Percentiles rank a stretch among this genome's conserved stretches.
Evolutionary conservation across 768 basidiomycete genomes (phyloP).

Genomic region (Cystobasidium tubakii): DNA sequence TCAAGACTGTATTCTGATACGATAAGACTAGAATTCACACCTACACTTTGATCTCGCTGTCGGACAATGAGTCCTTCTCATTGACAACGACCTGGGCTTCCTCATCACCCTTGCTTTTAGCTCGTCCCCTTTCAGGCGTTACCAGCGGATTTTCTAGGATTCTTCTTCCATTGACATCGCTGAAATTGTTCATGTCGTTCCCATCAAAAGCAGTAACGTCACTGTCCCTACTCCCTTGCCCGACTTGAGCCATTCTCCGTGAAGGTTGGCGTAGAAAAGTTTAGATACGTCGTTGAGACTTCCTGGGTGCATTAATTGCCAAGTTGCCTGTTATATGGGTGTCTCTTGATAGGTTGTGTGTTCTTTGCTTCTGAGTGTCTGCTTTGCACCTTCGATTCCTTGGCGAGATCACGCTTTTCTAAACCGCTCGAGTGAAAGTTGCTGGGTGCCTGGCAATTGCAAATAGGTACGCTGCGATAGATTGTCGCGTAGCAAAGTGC

Average conservation of each 20-base stretch:
- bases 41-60: conserved; percentile 23
- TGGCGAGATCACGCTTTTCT: no score
- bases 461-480: no score
- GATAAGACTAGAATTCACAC: background rate
- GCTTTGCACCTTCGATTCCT: no score
- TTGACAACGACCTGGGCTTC: conserved; percentile 17
- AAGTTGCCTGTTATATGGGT: background rate
- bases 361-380: no score
- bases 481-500: no score
- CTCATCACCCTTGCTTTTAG: background rate
- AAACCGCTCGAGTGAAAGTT: no score
- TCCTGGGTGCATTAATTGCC: background rate
- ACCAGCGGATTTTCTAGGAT: conserved; percentile 7
- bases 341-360: background rate
- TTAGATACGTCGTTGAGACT: background rate
- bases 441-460: no score
- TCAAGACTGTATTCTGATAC: background rate
- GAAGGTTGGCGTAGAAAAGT: conserved; percentile 17
- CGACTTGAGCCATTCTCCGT: conserved; percentile 29
- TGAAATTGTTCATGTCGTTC: background rate
- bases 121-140: conserved; percentile 11
- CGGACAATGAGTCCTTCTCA: conserved; percentile 25
- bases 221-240: conserved; percentile 33
- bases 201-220: conserved; percentile 10
- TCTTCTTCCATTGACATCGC: background rate